phyloP scores from a whole-genome alignment of 2,329 filamentous ascomycete genomes.

The Alternaria conjuncta region DNA sequence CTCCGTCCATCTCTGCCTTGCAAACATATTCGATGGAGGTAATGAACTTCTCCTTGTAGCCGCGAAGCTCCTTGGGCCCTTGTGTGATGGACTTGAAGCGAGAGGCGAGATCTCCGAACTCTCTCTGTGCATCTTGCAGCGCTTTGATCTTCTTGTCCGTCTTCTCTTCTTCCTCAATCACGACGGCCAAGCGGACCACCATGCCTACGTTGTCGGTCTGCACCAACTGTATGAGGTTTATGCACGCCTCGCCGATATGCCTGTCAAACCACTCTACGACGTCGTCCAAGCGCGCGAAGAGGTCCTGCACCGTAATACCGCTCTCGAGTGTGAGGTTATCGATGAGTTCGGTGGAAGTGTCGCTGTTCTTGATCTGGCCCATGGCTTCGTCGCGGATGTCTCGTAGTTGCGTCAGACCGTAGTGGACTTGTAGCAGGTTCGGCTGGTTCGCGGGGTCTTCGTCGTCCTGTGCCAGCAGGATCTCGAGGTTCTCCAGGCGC shows the following conservation, averaged over 20 bases:
- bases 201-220: conserved; percentile 85
- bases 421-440: conserved; percentile 87
- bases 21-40: conserved; percentile 77
- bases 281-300: conserved; percentile 85
- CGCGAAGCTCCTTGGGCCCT: conserved; percentile 87
- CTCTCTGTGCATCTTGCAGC: conserved; percentile 90
- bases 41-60: conserved; percentile 96
- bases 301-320: conserved; percentile 81
- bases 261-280: conserved; percentile 96
- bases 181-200: conserved; percentile 87
- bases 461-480: conserved; percentile 82
- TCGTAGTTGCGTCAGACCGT: conserved; percentile 86
- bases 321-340: conserved; percentile 68
- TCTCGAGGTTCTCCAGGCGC: conserved; percentile 76
- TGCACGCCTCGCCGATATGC: conserved; percentile 84
- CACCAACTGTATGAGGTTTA: conserved; percentile 88
- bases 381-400: conserved; percentile 97
- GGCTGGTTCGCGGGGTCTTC: conserved; percentile 87
- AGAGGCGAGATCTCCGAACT: conserved; percentile 92
- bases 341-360: conserved; percentile 96
- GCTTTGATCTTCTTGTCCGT: conserved; percentile 91
- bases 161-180: conserved; percentile 96
- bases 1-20: conserved; percentile 74
- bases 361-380: conserved; percentile 82
- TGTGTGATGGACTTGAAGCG: conserved; percentile 95